Conservation (phyloP, 371 early-diverging fungal species). For the Apophysomyces ossiformis region DNA sequence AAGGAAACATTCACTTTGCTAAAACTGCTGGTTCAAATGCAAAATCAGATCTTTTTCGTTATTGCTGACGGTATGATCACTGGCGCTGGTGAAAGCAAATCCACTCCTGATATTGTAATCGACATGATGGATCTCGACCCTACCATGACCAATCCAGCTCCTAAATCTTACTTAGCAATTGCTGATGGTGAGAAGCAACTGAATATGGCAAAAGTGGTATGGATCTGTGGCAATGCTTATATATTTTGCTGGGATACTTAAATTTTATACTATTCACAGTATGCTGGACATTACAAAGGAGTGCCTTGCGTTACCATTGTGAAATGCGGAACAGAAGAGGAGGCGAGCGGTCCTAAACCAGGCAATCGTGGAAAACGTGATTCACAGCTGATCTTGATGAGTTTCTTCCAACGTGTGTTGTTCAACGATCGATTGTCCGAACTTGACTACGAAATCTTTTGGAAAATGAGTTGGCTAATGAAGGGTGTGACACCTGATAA, state of each 20-base stretch:
- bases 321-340: conserved; percentile 88
- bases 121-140: conserved; percentile 72
- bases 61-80: conserved; percentile 56
- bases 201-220: conserved; percentile 90
- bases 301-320: conserved; percentile 89
- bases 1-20: conserved; percentile 6
- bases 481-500: conserved; percentile 85
- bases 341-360: conserved; percentile 68
- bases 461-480: conserved; percentile 82
- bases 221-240: not conserved
- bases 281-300: conserved; percentile 90
- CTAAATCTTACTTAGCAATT: conserved; percentile 86
- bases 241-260: too few species aligned
- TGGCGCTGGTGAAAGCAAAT: conserved; percentile 48
- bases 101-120: conserved; percentile 79
- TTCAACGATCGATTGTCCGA: conserved; percentile 95
- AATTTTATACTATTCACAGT: conserved; percentile 28
- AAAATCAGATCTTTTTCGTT: conserved; percentile 40
- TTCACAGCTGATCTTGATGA: conserved; percentile 95
- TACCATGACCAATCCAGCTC: conserved; percentile 57
- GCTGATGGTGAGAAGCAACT: conserved; percentile 90
- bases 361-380: conserved; percentile 99
- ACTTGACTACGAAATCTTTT: conserved; percentile 95
- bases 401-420: conserved; percentile 90
- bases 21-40: too few species aligned